These are phyloP conservation scores for Serendipita sp. DNA, from an alignment of 768 basidiomycete genomes.

Conservation along the genomic window DNA sequence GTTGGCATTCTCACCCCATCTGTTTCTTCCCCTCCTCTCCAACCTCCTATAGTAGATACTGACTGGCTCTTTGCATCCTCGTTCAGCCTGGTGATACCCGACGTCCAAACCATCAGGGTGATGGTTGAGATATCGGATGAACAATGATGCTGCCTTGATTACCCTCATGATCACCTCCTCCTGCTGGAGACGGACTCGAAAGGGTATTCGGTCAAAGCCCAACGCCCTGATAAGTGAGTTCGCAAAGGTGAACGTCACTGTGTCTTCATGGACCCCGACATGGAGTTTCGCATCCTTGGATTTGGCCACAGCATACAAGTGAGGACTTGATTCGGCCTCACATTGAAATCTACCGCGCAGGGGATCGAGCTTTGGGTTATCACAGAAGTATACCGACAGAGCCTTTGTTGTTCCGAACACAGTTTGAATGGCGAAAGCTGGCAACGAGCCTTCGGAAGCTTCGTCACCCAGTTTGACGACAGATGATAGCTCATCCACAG, in stretches of 20 bases:
- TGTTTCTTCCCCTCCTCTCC: conserved; percentile 4
- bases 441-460: conserved; percentile 38
- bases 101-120: conserved; percentile 29
- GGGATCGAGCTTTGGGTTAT: conserved; percentile 12
- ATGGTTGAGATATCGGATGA: conserved; percentile 16
- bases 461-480: conserved; percentile 24
- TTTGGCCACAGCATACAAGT: too few relatives aligned
- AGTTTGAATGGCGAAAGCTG: conserved; percentile 21
- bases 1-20: conserved; percentile 12
- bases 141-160: too few relatives aligned
- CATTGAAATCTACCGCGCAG: too few relatives aligned
- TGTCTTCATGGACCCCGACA: too few relatives aligned
- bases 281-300: too few relatives aligned
- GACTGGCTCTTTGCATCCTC: not conserved
- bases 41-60: not conserved
- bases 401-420: conserved; percentile 25
- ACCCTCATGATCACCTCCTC: too few relatives aligned
- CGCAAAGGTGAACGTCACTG: too few relatives aligned
- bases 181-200: too few relatives aligned
- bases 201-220: too few relatives aligned
- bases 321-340: too few relatives aligned
- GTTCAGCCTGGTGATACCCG: conserved; percentile 20
- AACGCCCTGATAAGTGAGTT: too few relatives aligned
- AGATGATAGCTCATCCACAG: conserved; percentile 36
- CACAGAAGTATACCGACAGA: conserved; percentile 41